Evolutionary conservation across 2,329 filamentous ascomycete genomes (phyloP).

Genomic region (Passalora sequoiae): DNA sequence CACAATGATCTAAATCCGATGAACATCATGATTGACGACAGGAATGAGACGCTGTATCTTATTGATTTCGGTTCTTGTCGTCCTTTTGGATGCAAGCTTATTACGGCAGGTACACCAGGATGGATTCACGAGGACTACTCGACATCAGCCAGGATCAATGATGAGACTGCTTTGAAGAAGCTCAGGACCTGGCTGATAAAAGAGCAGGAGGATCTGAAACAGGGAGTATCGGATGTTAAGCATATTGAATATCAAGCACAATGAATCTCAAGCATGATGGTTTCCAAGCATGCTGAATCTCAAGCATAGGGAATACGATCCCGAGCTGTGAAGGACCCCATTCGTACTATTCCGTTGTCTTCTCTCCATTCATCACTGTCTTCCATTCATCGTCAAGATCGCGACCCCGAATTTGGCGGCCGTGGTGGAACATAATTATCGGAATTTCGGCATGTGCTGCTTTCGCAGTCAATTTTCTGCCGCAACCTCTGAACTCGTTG

Average conservation of each 20-base stretch:
- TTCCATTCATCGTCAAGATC: neutral
- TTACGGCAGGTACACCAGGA: conserved; percentile 9
- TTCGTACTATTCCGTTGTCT: neutral
- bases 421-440: no score
- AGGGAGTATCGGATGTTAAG: neutral
- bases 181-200: conserved; percentile 1
- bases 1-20: conserved; percentile 6
- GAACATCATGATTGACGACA: conserved; percentile 5
- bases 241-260: neutral
- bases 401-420: no score
- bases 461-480: no score
- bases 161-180: conserved; percentile 10
- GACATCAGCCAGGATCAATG: conserved; percentile 5
- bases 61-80: conserved; percentile 8
- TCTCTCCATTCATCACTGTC: no score
- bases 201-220: neutral
- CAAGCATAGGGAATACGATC: conserved; percentile 1
- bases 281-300: no score
- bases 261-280: neutral
- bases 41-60: conserved; percentile 1
- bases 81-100: conserved; percentile 7
- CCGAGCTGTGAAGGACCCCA: neutral
- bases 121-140: conserved; percentile 11
- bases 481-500: no score
- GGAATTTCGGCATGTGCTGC: no score